Percentiles rank a stretch among this genome's conserved stretches.
Evolutionary conservation across 345 rosid genomes (phyloP).

Genomic region (Dipteronia dyeriana): DNA sequence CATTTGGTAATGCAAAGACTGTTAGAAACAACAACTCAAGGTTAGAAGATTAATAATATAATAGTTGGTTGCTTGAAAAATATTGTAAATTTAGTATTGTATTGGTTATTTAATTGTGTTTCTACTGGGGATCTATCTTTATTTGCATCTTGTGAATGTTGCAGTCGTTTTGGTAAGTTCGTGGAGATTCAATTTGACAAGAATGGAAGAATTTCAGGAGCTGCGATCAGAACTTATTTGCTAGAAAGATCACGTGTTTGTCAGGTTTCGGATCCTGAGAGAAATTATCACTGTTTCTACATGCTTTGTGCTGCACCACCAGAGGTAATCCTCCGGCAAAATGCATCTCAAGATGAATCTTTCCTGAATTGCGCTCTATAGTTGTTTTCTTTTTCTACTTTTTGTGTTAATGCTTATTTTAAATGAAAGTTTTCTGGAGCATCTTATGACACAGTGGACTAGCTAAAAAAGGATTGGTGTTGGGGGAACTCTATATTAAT

Average conservation of each 20-base stretch:
- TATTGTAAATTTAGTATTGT: constrained; percentile 8
- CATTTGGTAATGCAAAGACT: constrained; percentile 99
- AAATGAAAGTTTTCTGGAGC: not conserved
- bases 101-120: not conserved
- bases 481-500: not conserved
- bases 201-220: constrained; percentile 91
- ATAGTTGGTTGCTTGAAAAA: not conserved
- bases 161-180: constrained; percentile 98
- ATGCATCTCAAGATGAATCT: constrained; percentile 8
- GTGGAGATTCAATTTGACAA: constrained; percentile 98
- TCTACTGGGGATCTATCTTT: constrained; percentile 24
- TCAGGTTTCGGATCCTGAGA: constrained; percentile 97
- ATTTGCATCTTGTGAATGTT: constrained; percentile 27
- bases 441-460: not conserved
- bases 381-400: not conserved
- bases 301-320: constrained; percentile 98
- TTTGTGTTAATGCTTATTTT: not conserved
- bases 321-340: constrained; percentile 56
- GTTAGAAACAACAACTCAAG: constrained; percentile 98
- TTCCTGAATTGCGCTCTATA: not conserved
- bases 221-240: constrained; percentile 97
- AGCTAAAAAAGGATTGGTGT: not conserved
- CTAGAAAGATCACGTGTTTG: constrained; percentile 99
- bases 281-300: constrained; percentile 99
- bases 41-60: constrained; percentile 39